These are phyloP conservation scores for Diplodia intermedia DNA, from an alignment of 2,329 filamentous ascomycete species.

Conservation along the genomic window DNA sequence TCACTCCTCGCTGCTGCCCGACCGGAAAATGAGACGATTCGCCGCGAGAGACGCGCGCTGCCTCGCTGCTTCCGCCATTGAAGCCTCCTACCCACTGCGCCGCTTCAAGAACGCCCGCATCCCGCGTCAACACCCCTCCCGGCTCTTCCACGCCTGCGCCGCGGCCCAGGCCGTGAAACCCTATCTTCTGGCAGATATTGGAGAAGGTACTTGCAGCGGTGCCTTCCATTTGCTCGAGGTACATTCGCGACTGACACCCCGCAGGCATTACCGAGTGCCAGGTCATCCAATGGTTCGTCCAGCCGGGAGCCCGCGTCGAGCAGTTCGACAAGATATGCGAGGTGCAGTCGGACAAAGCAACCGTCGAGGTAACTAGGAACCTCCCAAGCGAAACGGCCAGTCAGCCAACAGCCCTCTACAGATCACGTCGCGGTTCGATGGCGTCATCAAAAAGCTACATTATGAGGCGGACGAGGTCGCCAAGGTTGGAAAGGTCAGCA, in stretches of 20 bases:
- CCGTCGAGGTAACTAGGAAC: conserved; percentile 58
- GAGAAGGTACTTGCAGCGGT: conserved; percentile 67
- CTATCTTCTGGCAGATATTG: conserved; percentile 83
- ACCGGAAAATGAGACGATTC: conserved; percentile 26
- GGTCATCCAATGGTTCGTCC: conserved; percentile 99
- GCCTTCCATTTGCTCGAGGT: conserved; percentile 3
- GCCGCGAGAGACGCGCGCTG: conserved; percentile 7
- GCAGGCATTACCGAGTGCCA: conserved; percentile 96
- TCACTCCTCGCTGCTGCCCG: conserved; percentile 53
- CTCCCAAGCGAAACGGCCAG: conserved; percentile 34
- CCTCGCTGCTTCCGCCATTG: not conserved
- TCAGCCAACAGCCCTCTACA: conserved; percentile 48
- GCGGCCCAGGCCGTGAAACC: conserved; percentile 69
- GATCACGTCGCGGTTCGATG: conserved; percentile 95
- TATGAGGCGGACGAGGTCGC: conserved; percentile 97
- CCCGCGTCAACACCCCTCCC: conserved; percentile 23
- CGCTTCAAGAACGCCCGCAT: conserved; percentile 26
- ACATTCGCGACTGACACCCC: not conserved
- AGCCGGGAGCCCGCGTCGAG: conserved; percentile 92
- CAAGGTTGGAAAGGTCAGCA: conserved; percentile 75
- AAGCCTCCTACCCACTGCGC: conserved; percentile 9
- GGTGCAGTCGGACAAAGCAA: conserved; percentile 96
- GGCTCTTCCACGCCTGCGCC: conserved; percentile 43
- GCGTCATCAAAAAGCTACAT: conserved; percentile 93
- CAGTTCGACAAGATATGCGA: conserved; percentile 98